A percentile compares a stretch with the other conserved stretches of the same genome.
phyloP scores from a whole-genome alignment of 2,329 filamentous ascomycete genomes.

The Penicillium sp. region DNA sequence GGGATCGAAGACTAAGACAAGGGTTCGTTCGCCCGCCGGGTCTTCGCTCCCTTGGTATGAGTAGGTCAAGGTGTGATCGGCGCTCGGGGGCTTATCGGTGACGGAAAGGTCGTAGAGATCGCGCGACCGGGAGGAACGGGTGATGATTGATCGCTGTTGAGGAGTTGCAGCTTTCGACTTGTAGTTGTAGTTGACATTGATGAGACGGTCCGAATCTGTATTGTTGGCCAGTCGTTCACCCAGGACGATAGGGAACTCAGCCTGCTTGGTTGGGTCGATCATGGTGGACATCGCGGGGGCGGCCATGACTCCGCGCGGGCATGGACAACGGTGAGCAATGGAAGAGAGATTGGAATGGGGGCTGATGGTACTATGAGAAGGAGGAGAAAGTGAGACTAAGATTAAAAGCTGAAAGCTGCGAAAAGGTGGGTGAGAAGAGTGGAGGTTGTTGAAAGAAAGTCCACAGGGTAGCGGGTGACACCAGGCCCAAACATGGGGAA shows the following conservation, averaged over 20 bases:
- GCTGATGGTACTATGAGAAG: neutral
- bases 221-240: slow-evolving; percentile 46
- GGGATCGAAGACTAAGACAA: slow-evolving; percentile 73
- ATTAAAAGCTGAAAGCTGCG: neutral
- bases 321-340: slow-evolving; percentile 1
- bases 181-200: slow-evolving; percentile 53
- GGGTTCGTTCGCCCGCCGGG: slow-evolving; percentile 39
- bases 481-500: slow-evolving; percentile 21
- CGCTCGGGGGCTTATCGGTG: slow-evolving; percentile 46
- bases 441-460: neutral
- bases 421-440: neutral
- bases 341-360: slow-evolving; percentile 9
- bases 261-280: slow-evolving; percentile 51
- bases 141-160: slow-evolving; percentile 45
- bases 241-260: slow-evolving; percentile 52
- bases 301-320: slow-evolving; percentile 33
- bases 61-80: slow-evolving; percentile 45
- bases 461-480: slow-evolving; percentile 6
- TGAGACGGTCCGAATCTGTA: slow-evolving; percentile 31
- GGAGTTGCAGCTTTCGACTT: slow-evolving; percentile 48
- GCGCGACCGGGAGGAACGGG: slow-evolving; percentile 36
- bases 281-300: slow-evolving; percentile 39
- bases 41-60: slow-evolving; percentile 48
- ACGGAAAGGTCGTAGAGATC: slow-evolving; percentile 48
- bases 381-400: neutral